These are phyloP conservation scores for Angomonas deanei DNA, from an alignment of 208 protist genomes.

Conservation along the genomic window DNA sequence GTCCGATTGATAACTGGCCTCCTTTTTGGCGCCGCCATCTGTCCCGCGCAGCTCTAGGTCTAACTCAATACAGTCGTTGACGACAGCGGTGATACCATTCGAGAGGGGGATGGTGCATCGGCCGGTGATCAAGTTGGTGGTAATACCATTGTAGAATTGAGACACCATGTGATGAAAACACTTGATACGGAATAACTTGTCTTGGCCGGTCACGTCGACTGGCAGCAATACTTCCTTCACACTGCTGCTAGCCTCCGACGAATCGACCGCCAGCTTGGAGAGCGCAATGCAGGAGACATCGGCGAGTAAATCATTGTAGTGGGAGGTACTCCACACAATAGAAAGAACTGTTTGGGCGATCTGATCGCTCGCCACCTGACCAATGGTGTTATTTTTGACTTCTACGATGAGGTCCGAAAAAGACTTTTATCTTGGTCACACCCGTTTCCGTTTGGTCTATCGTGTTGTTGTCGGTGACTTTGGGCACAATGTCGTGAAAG, in stretches of 20 bases:
- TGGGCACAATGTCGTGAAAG: slow-evolving; percentile 54
- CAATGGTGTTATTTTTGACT: slow-evolving; percentile 44
- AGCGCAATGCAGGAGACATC: slow-evolving; percentile 87
- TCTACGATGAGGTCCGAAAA: slow-evolving; percentile 69
- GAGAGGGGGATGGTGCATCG: slow-evolving; percentile 50
- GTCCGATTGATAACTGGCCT: slow-evolving; percentile 38
- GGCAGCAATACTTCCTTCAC: slow-evolving; percentile 53
- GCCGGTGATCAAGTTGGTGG: slow-evolving; percentile 72
- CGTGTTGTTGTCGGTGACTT: not conserved
- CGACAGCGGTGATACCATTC: slow-evolving; percentile 64
- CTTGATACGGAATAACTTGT: slow-evolving; percentile 84
- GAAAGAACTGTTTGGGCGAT: slow-evolving; percentile 73
- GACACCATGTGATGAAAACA: slow-evolving; percentile 92
- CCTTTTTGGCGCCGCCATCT: slow-evolving; percentile 27
- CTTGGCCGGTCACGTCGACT: slow-evolving; percentile 69
- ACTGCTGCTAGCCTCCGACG: slow-evolving; percentile 21
- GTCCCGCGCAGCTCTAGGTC: slow-evolving; percentile 41
- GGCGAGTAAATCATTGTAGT: slow-evolving; percentile 86
- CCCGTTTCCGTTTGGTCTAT: not conserved
- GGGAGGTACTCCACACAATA: slow-evolving; percentile 74
- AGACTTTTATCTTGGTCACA: slow-evolving; percentile 41
- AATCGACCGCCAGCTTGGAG: slow-evolving; percentile 63
- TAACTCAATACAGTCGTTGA: slow-evolving; percentile 83
- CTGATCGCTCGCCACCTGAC: slow-evolving; percentile 21
- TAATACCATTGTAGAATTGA: slow-evolving; percentile 79